phyloP scores from a whole-genome alignment of 1,284 basidiomycete genomes.

The Ceratobasidium sp. region DNA sequence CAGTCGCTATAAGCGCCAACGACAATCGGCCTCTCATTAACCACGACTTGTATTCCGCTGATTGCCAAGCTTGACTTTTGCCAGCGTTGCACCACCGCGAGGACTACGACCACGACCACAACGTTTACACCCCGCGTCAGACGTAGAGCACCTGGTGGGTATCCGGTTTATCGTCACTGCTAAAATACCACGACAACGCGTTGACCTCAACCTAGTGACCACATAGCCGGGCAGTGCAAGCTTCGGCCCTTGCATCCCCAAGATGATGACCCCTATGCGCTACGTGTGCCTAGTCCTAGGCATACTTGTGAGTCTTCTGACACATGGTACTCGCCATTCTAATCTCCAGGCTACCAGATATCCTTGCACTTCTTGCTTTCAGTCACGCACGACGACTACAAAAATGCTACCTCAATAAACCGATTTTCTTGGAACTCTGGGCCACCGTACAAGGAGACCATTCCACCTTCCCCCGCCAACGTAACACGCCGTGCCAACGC shows the following conservation, averaged over 20 bases:
- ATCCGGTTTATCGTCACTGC: neutral
- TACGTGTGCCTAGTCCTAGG: slow-evolving; percentile 74
- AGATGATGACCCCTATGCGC: slow-evolving; percentile 82
- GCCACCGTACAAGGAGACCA: slow-evolving; percentile 44
- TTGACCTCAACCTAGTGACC: slow-evolving; percentile 10
- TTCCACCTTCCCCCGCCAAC: slow-evolving; percentile 43
- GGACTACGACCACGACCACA: neutral
- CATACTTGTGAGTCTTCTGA: slow-evolving; percentile 65
- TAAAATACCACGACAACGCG: neutral
- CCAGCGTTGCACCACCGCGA: slow-evolving; percentile 1
- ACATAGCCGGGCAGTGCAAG: slow-evolving; percentile 1
- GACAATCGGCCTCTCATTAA: slow-evolving; percentile 17
- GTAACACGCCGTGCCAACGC: slow-evolving; percentile 77
- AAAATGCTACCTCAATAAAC: slow-evolving; percentile 55
- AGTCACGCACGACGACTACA: slow-evolving; percentile 57
- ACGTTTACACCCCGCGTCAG: neutral
- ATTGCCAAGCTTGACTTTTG: slow-evolving; percentile 6
- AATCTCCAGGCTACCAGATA: slow-evolving; percentile 50
- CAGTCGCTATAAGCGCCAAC: slow-evolving; percentile 22
- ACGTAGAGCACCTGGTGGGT: neutral
- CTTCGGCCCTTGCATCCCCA: slow-evolving; percentile 49
- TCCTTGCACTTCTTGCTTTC: slow-evolving; percentile 56
- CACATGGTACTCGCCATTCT: neutral
- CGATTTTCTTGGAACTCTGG: slow-evolving; percentile 20
- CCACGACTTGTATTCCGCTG: slow-evolving; percentile 7